Evolutionary conservation across 2,329 filamentous ascomycete species (phyloP).

Genomic region (Hysterium pulicare): DNA sequence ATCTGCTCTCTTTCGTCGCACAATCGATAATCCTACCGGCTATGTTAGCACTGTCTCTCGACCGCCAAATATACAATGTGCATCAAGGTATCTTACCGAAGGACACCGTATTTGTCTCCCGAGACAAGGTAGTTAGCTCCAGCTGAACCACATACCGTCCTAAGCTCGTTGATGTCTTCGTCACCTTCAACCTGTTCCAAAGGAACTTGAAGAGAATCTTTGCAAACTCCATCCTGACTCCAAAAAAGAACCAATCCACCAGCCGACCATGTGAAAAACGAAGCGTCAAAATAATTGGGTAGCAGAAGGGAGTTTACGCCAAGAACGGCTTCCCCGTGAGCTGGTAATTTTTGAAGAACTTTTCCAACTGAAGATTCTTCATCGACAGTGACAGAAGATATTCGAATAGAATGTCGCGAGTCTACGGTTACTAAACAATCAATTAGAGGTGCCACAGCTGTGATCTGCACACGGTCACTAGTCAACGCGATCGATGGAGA

Average conservation of each 20-base stretch:
- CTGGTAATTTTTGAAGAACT: slow-evolving; percentile 46
- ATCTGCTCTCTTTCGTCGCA: slow-evolving; percentile 57
- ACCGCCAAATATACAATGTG: neutral
- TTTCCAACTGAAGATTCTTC: slow-evolving; percentile 28
- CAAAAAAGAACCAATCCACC: slow-evolving; percentile 80
- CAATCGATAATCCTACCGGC: slow-evolving; percentile 60
- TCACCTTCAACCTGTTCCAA: slow-evolving; percentile 59
- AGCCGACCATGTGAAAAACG: slow-evolving; percentile 87
- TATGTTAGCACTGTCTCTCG: slow-evolving; percentile 2
- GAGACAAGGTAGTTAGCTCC: slow-evolving; percentile 68
- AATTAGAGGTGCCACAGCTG: slow-evolving; percentile 36
- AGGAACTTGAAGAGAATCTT: slow-evolving; percentile 61
- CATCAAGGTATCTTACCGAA: slow-evolving; percentile 51
- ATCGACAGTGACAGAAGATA: slow-evolving; percentile 48
- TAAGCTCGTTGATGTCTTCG: slow-evolving; percentile 56
- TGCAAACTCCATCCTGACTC: slow-evolving; percentile 68
- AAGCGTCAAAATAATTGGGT: slow-evolving; percentile 60
- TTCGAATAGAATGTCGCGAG: slow-evolving; percentile 67
- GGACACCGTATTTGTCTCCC: slow-evolving; percentile 81
- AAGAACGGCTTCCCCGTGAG: slow-evolving; percentile 58
- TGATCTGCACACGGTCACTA: slow-evolving; percentile 27
- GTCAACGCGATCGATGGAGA: slow-evolving; percentile 29
- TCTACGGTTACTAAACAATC: slow-evolving; percentile 59
- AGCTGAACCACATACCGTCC: slow-evolving; percentile 56
- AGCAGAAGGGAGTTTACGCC: slow-evolving; percentile 67